Conservation (phyloP, 179 eudicot genomes). For the Gypsophila paniculata region DNA sequence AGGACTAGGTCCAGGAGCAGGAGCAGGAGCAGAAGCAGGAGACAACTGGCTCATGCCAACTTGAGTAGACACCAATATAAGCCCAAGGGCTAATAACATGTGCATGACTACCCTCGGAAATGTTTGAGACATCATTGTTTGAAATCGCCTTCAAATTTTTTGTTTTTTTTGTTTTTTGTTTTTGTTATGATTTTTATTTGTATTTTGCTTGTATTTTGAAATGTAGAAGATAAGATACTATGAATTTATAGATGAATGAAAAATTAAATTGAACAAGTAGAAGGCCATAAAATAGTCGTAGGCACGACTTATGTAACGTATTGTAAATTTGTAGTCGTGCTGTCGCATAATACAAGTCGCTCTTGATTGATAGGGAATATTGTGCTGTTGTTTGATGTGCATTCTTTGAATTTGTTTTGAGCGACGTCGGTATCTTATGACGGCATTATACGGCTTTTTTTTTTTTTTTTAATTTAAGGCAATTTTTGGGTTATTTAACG, state of each 20-base stretch:
- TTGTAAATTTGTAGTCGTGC: slow-evolving; percentile 20
- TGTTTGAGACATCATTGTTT: background rate
- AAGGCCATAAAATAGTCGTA: background rate
- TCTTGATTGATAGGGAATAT: background rate
- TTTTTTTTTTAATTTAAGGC: no score
- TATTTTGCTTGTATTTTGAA: background rate
- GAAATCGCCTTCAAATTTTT: background rate
- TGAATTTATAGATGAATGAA: no score
- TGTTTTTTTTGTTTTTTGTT: background rate
- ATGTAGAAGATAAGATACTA: background rate
- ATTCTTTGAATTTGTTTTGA: background rate
- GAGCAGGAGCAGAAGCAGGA: background rate
- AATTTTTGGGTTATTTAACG: background rate
- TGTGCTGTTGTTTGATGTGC: background rate
- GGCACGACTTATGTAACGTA: slow-evolving; percentile 14
- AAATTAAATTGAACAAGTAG: background rate
- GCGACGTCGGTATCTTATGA: background rate
- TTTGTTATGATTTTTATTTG: background rate
- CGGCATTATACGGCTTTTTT: background rate
- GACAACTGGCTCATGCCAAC: background rate
- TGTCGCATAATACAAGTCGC: background rate
- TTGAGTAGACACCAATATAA: slow-evolving; percentile 11
- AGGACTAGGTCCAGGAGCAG: background rate
- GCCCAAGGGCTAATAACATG: slow-evolving; percentile 7
- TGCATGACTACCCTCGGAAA: slow-evolving; percentile 5